A percentile compares a stretch with the other conserved stretches of the same genome.
These are phyloP conservation scores for Leishmania tarentolae DNA, from an alignment of 208 protist species.

Conservation along the genomic window DNA sequence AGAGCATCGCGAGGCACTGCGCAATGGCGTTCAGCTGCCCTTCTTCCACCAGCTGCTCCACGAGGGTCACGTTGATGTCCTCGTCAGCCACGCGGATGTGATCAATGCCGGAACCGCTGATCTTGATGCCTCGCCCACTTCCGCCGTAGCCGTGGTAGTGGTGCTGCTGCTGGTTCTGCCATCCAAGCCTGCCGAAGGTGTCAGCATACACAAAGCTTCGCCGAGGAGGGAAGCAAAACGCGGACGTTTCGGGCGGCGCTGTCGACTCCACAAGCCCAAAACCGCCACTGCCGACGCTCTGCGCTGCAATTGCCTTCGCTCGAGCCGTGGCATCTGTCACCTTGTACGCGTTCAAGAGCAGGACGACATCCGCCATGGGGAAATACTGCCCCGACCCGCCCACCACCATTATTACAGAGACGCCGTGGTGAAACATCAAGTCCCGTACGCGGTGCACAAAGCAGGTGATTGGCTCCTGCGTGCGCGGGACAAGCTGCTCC, in stretches of 20 bases:
- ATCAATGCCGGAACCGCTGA: slow-evolving; percentile 47
- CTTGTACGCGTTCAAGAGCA: slow-evolving; percentile 88
- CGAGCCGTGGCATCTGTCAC: slow-evolving; percentile 71
- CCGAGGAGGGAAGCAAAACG: slow-evolving; percentile 22
- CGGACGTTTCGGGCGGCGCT: slow-evolving; percentile 10
- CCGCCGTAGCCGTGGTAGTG: slow-evolving; percentile 1
- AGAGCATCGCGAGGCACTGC: slow-evolving; percentile 74
- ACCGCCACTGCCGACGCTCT: background rate
- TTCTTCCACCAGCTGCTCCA: slow-evolving; percentile 93
- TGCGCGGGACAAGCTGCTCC: slow-evolving; percentile 83
- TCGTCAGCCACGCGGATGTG: slow-evolving; percentile 63
- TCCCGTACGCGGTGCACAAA: slow-evolving; percentile 80
- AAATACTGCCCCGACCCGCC: slow-evolving; percentile 95
- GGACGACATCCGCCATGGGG: slow-evolving; percentile 80
- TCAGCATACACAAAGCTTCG: slow-evolving; percentile 18
- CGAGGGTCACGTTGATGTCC: slow-evolving; percentile 67
- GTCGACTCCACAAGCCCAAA: slow-evolving; percentile 1
- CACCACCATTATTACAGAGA: slow-evolving; percentile 91
- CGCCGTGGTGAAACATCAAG: slow-evolving; percentile 58
- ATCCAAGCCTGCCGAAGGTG: slow-evolving; percentile 16
- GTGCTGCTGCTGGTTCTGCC: slow-evolving; percentile 7
- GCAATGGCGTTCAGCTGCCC: slow-evolving; percentile 89
- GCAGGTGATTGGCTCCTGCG: slow-evolving; percentile 94
- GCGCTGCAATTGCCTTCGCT: slow-evolving; percentile 59
- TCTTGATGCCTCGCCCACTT: slow-evolving; percentile 40